A percentile compares a stretch with the other conserved stretches of the same genome.
These are phyloP conservation scores for Fistulina hepatica DNA, from an alignment of 1,284 basidiomycete species.

Conservation along the genomic window DNA sequence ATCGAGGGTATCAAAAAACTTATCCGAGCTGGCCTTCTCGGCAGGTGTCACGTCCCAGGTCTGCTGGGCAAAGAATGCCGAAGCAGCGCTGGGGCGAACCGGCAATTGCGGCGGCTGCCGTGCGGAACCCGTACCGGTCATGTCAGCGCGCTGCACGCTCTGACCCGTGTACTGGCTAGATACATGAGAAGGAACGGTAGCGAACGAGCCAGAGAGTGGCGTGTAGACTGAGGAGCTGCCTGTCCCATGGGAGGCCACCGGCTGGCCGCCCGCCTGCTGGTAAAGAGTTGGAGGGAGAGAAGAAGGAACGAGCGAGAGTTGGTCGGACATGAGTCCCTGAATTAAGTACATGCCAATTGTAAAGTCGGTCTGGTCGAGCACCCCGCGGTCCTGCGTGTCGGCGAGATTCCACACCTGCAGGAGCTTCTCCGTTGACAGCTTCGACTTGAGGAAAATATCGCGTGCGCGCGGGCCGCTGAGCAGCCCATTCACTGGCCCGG, in stretches of 20 bases:
- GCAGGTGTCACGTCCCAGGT: slow-evolving; percentile 80
- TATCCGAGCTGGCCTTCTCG: slow-evolving; percentile 77
- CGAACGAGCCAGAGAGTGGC: slow-evolving; percentile 33
- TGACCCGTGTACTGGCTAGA: slow-evolving; percentile 48
- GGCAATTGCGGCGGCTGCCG: slow-evolving; percentile 28
- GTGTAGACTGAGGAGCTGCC: slow-evolving; percentile 44
- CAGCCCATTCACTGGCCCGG: slow-evolving; percentile 67
- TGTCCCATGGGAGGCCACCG: slow-evolving; percentile 44
- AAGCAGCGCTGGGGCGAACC: slow-evolving; percentile 31
- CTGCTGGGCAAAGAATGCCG: slow-evolving; percentile 23
- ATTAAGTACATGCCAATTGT: slow-evolving; percentile 96
- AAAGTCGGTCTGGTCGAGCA: slow-evolving; percentile 87
- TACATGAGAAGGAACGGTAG: slow-evolving; percentile 29
- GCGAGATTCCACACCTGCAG: slow-evolving; percentile 95
- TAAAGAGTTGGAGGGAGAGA: slow-evolving; percentile 84
- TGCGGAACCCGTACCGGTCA: slow-evolving; percentile 24
- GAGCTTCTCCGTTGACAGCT: slow-evolving; percentile 81
- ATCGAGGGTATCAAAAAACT: slow-evolving; percentile 81
- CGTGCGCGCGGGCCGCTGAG: slow-evolving; percentile 61
- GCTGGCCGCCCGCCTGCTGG: slow-evolving; percentile 57
- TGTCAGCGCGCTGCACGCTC: slow-evolving; percentile 30
- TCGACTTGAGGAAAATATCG: slow-evolving; percentile 90
- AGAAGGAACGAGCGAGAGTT: slow-evolving; percentile 65
- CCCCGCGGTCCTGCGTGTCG: slow-evolving; percentile 88
- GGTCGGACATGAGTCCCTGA: slow-evolving; percentile 81